Evolutionary conservation across 139 green algal genomes (phyloP).

Genomic region (Chlamydomonas sphaeroides): DNA sequence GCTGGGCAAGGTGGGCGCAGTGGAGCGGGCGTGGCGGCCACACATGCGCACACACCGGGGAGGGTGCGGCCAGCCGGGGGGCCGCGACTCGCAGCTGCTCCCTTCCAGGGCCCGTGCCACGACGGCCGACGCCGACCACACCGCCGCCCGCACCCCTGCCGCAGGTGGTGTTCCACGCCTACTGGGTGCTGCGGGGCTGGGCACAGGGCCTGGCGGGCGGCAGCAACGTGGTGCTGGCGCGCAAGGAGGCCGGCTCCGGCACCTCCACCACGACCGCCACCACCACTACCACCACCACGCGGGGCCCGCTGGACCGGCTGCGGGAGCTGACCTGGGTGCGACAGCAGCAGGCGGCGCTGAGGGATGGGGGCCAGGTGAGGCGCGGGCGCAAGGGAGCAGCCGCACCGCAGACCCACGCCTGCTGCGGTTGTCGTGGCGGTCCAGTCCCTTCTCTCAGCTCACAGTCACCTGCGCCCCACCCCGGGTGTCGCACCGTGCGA

Average conservation of each 20-base stretch:
- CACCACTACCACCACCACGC: background rate
- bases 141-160: too few relatives aligned
- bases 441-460: background rate
- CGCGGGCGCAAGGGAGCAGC: background rate
- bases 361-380: background rate
- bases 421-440: background rate
- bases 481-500: too few relatives aligned
- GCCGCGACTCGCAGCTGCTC: too few relatives aligned
- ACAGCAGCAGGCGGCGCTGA: slow-evolving; percentile 2
- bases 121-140: too few relatives aligned
- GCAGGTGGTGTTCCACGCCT: slow-evolving; percentile 3
- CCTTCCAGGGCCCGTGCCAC: too few relatives aligned
- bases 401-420: background rate
- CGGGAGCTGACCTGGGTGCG: background rate
- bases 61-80: too few relatives aligned
- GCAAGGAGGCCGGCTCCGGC: background rate
- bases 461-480: too few relatives aligned
- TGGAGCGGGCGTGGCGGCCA: too few relatives aligned
- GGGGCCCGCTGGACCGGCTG: background rate
- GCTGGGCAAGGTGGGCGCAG: background rate
- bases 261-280: background rate
- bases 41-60: too few relatives aligned
- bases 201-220: background rate
- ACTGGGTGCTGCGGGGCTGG: slow-evolving; percentile 23
- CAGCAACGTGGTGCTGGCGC: background rate